Conservation (phyloP, 2,329 filamentous ascomycete species). For the Talaromyces funiculosus region DNA sequence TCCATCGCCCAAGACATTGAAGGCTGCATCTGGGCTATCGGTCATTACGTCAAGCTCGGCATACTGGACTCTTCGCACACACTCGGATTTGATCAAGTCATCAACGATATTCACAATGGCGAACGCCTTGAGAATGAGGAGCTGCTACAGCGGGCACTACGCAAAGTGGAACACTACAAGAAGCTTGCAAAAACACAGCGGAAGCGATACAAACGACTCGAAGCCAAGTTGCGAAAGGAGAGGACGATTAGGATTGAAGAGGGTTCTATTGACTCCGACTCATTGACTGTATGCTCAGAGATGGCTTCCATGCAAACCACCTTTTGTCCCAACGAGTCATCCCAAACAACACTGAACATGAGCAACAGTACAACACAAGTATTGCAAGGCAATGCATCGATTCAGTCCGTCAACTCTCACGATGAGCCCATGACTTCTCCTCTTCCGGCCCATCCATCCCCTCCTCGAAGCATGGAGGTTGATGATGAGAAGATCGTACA, state of each 20-base stretch:
- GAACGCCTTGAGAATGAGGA: background rate
- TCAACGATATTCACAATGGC: background rate
- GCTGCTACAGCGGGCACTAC: background rate
- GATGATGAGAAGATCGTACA: background rate
- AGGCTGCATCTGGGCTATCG: slow-evolving; percentile 10
- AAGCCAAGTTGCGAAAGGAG: background rate
- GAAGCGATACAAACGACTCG: background rate
- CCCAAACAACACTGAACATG: background rate
- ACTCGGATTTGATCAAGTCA: slow-evolving; percentile 10
- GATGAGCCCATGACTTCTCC: background rate
- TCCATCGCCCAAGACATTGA: slow-evolving; percentile 13
- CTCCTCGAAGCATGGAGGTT: background rate
- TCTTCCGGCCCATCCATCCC: background rate
- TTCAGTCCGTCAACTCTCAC: background rate
- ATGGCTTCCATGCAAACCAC: background rate
- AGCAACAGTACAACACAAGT: background rate
- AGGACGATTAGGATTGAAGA: background rate
- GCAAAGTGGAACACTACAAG: background rate
- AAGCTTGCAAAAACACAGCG: background rate
- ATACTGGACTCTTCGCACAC: slow-evolving; percentile 10
- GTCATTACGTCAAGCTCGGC: slow-evolving; percentile 5
- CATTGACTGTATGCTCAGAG: background rate
- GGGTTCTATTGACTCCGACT: background rate
- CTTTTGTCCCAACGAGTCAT: background rate
- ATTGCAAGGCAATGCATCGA: background rate